These are phyloP conservation scores for Hymenoscyphus repandus DNA, from an alignment of 2,329 filamentous ascomycete genomes.

Conservation along the genomic window DNA sequence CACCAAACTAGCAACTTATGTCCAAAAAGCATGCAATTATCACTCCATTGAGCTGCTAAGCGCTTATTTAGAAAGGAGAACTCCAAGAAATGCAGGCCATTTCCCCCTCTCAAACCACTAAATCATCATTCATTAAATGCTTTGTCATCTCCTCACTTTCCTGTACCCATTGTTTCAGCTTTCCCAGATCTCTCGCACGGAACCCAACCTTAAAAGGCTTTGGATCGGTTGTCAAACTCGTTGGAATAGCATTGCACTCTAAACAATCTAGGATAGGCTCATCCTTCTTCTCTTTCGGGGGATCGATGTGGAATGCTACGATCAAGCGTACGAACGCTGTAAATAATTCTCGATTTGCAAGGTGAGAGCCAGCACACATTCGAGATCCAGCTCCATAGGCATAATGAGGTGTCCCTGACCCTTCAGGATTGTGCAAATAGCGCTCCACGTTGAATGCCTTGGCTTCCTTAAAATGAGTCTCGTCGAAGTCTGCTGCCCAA, in stretches of 20 bases:
- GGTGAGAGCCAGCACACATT: conserved; percentile 59
- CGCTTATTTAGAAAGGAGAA: too few species aligned
- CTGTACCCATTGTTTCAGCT: conserved; percentile 48
- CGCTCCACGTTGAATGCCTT: conserved; percentile 63
- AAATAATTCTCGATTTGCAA: conserved; percentile 59
- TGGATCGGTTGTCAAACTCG: conserved; percentile 55
- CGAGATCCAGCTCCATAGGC: conserved; percentile 57
- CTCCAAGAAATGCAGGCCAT: too few species aligned
- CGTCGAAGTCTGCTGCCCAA: conserved; percentile 70
- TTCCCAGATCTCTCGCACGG: conserved; percentile 40
- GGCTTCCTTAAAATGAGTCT: conserved; percentile 59
- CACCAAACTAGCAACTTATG: too few species aligned
- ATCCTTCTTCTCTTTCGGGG: conserved; percentile 41
- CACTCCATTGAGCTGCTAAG: too few species aligned
- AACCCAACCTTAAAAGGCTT: conserved; percentile 58
- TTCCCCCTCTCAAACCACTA: background rate
- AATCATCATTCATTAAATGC: conserved; percentile 3
- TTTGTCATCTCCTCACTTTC: conserved; percentile 32
- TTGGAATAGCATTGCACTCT: conserved; percentile 51
- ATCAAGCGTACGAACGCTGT: conserved; percentile 55
- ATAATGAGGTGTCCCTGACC: conserved; percentile 54
- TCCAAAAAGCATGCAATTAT: too few species aligned
- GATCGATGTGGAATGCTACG: conserved; percentile 50
- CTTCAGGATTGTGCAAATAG: conserved; percentile 50
- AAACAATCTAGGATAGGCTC: conserved; percentile 50